Evolutionary conservation across 257 asterid genomes (phyloP).

Genomic region (Penstemon davidsonii): DNA sequence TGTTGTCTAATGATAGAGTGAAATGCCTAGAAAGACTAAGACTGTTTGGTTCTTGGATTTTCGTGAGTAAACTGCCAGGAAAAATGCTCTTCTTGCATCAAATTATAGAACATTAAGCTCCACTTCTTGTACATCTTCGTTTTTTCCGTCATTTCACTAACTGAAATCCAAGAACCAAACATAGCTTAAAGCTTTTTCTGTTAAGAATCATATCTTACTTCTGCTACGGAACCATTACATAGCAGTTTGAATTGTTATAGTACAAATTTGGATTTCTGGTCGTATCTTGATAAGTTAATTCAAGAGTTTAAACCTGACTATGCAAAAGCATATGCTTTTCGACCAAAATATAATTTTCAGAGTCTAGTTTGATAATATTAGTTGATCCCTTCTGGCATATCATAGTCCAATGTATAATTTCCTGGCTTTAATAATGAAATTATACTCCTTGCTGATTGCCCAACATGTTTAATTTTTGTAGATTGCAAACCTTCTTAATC

Average conservation of each 20-base stretch:
- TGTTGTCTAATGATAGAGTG: conserved; percentile 7
- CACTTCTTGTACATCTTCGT: too few species aligned
- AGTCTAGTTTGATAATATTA: conserved; percentile 1
- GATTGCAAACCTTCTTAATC: conserved; percentile 88
- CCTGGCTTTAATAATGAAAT: conserved; percentile 6
- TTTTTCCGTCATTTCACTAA: too few species aligned
- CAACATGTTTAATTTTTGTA: conserved; percentile 27
- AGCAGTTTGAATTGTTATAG: too few species aligned
- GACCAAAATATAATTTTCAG: conserved; percentile 4
- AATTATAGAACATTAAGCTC: too few species aligned
- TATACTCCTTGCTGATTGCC: conserved; percentile 1
- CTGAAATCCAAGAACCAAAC: too few species aligned
- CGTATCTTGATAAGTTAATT: conserved; percentile 2
- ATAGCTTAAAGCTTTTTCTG: conserved; percentile 6
- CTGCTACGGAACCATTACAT: background rate
- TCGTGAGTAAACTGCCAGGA: too few species aligned
- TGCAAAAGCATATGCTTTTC: conserved; percentile 10
- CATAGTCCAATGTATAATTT: conserved; percentile 9
- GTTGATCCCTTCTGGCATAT: conserved; percentile 10
- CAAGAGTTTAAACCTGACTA: conserved; percentile 2
- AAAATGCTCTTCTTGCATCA: too few species aligned
- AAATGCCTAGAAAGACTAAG: conserved; percentile 10
- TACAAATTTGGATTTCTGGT: background rate
- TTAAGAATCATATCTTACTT: background rate
- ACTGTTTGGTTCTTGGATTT: too few species aligned